Evolutionary conservation across 139 green algal genomes (phyloP), one percentile per base, ranked within the genome.

Genomic region (Coelastrella sp.): DNA sequence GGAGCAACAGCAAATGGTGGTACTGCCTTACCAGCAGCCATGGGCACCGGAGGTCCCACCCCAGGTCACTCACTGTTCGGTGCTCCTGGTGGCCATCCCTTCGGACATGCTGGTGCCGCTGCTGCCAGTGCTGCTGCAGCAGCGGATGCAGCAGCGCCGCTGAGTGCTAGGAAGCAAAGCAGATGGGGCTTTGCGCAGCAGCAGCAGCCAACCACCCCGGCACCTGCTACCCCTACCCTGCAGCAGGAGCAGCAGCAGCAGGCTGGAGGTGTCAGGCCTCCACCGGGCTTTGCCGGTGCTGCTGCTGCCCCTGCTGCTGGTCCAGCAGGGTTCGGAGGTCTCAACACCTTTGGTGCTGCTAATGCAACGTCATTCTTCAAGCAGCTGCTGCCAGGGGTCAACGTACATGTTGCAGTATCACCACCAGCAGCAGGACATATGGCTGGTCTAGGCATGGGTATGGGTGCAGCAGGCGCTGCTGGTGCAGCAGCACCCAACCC

Each of bases 311-410:
- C 83, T 57, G 68, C 54, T 57, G 54, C 82, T 68, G 64, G 64
- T 16, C 68, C 68, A 75, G 61, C n/a, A 65, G 83, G 83, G 5
- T 88, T 88, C 32, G 81, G 61, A 54, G 82, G 61, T 60, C 32
- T 47, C 32, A 47, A 47, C 32, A 23, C 54, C 19, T 10, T 11
- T 32, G 82, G 16, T 47, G 64, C 54, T 79, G 64, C 65, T 5
- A 74, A 79, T 54, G 82, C 83, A 56, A 59, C 68, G 5, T 88
- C 83, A 2, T 88, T 88, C 68, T 88, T 88, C 83, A 88, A 80
- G 83, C 60, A 58, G 14, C 68, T 88, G 66, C 68, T 88, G 17
- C 83, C 83, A 11, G 83, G 83, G 11, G 83, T 88, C 16, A 88
- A 88, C 68, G 83, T 88, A 68, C 66, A 80, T 22, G 83, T 88